Base-by-base conservation (phyloP, 345 rosid species). In the Lepidium sativum region DNA sequence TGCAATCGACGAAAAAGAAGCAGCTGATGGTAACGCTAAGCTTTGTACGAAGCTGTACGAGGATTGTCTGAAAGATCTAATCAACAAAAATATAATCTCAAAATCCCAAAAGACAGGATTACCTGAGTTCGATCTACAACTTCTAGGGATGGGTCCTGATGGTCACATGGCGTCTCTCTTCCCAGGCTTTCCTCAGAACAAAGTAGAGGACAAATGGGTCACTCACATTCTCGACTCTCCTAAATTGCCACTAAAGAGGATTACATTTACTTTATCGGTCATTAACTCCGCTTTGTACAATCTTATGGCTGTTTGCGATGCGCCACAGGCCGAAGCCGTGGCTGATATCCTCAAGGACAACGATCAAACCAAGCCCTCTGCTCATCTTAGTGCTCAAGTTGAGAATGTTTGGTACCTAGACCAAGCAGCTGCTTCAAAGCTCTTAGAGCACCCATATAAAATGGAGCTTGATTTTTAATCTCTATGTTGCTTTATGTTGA, bases 91-190 rank as follows among this genome's bases (percentile, higher is more conserved):
- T 37, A 72, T 80, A 48, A 14, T 91, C 33, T 73, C 59, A 13
- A 54, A 62, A 41, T 85, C 80, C 39, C 54, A 65, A 0, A 79
- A 53, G 2, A 20, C 71, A 13, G 95, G 85, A 63, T 69, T 83
- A 42, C 96, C 98, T 1, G 85, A 81, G 50, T 92, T 92, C 13
- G 92, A 91, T 72, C 85, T 86, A 52, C 78, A 81, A 77, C 92
- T 91, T 68, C 79, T 91, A 5, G 96, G 97, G 17, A 82, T 88
- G 86, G 94, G 97, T 21, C 96, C 91, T 0, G 96, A 91, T 68
- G 96, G 96, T 39, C 96, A 85, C 12, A 81, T 91, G 52, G 98
- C 96, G 17, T 86, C 96, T 21, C 72, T 86, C 6, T 86, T 91
- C 67, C 98, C 95, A 0, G 86, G 92, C 37, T 92, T 88, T 73